Base-by-base conservation (phyloP, 169 alveolate species). In the Plasmodium reichenowi region DNA sequence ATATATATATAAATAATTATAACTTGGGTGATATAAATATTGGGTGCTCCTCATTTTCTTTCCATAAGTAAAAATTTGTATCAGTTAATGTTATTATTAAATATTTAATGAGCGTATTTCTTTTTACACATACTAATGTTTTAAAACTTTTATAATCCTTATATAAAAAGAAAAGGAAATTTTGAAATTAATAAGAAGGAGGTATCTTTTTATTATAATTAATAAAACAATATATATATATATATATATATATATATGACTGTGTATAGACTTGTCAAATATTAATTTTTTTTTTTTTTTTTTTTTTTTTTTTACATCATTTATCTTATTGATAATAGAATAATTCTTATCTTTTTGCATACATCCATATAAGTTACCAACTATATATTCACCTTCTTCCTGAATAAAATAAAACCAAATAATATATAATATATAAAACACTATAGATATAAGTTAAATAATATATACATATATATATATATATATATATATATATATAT, bases 351-450 rank as follows among this genome's bases (percentile, higher is more conserved):
- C 85, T 48, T 80, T 80, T 29, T 80, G 90, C 90, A 68, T 68
- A 62, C 90, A 80, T 26, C 72, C 80, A 29, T 80, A 80, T 43
- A 80, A 20, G 50, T 80, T 80, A 7, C 90, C 90, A 67, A 68
- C 32, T 62, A 80, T 60, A 38, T 80, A 80, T 54, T 80, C 90
- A 15, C 90, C 90, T 68, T 80, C 90, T 66, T 80, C 90, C 90
- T 80, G 60, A 24, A 59, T 15, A 24, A 45, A 22, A 62, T 6
- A 4, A 15, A 62, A 22, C 45, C 4, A 17, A 22, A 15, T 20
- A 62, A 62, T 17, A 20, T 13, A 62, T 9, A 8, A 12, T 38
- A 62, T 62, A 17, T 59, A 13, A 62, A 22, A 10, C 20, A 13
- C 17, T 8, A 54, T 54, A 52, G 6, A 15, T 4, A 10, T 54